These are phyloP conservation scores for Macadamia integrifolia DNA, from an alignment of 164 flowering plant genomes.

Conservation along the genomic window DNA sequence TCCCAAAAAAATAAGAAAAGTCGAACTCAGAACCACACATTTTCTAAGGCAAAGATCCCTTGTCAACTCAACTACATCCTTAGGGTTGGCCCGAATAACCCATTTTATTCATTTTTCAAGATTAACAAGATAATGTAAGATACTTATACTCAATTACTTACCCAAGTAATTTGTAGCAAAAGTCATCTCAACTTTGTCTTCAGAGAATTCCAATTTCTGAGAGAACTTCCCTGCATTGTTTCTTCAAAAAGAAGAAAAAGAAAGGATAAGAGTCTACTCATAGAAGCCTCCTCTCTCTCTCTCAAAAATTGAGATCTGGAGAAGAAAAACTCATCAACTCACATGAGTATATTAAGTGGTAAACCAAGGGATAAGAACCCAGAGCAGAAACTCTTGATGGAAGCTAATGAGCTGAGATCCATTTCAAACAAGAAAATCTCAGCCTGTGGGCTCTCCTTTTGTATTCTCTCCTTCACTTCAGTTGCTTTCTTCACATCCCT, in stretches of 20 bases:
- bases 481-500: constrained; percentile 66
- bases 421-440: constrained; percentile 64
- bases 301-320: background rate
- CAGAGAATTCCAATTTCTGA: constrained; percentile 74
- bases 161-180: constrained; percentile 97
- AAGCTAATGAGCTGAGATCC: constrained; percentile 83
- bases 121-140: background rate
- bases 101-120: background rate
- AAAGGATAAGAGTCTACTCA: background rate
- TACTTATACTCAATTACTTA: constrained; percentile 17
- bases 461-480: constrained; percentile 51
- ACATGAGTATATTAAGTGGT: constrained; percentile 95
- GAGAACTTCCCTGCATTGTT: constrained; percentile 93
- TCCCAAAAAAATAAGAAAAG: too few species aligned
- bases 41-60: too few species aligned
- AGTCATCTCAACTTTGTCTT: constrained; percentile 93
- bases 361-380: constrained; percentile 62
- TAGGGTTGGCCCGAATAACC: background rate
- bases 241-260: constrained; percentile 39
- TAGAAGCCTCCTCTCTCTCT: background rate
- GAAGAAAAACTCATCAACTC: constrained; percentile 13
- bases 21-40: too few species aligned
- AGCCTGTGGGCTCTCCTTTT: constrained; percentile 60
- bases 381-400: constrained; percentile 63
- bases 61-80: too few species aligned